These are phyloP conservation scores for Pichia californica DNA, from an alignment of 805 yeast species.

Conservation along the genomic window DNA sequence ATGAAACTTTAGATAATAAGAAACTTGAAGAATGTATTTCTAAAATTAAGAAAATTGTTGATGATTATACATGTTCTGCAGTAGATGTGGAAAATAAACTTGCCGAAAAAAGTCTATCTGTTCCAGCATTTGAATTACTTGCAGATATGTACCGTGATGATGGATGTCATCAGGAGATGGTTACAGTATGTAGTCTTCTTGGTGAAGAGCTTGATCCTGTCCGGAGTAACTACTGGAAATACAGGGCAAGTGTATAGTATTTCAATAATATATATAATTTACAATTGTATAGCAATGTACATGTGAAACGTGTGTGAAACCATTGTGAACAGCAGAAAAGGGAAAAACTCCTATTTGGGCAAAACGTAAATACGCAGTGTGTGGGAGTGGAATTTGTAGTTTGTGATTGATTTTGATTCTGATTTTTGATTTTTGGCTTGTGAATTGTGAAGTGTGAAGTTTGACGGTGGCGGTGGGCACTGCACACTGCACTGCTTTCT, in stretches of 20 bases:
- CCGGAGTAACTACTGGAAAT: slow-evolving; percentile 28
- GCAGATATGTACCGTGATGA: slow-evolving; percentile 41
- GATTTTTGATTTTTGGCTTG: neutral
- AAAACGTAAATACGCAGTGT: slow-evolving; percentile 8
- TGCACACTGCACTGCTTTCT: too few relatives aligned
- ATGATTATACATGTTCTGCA: slow-evolving; percentile 29
- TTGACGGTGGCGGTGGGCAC: too few relatives aligned
- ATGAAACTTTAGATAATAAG: too few relatives aligned
- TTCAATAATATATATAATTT: too few relatives aligned
- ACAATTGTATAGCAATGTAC: too few relatives aligned
- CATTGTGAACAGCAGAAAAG: too few relatives aligned
- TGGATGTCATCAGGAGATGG: slow-evolving; percentile 30
- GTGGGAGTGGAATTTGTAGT: neutral
- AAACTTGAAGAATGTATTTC: slow-evolving; percentile 13
- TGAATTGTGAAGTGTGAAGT: too few relatives aligned
- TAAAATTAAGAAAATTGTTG: slow-evolving; percentile 33
- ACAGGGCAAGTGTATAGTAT: too few relatives aligned
- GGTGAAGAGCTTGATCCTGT: slow-evolving; percentile 31
- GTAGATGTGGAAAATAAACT: slow-evolving; percentile 2
- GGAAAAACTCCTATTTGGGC: slow-evolving; percentile 4
- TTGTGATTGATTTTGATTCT: neutral
- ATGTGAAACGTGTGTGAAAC: slow-evolving; percentile 6
- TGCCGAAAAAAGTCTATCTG: slow-evolving; percentile 30
- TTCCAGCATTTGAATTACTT: slow-evolving; percentile 59
- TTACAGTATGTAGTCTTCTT: slow-evolving; percentile 44